Percentiles rank a stretch among this genome's conserved stretches.
These are phyloP conservation scores for Avena sativa DNA, from an alignment of 176 grass and related monocot genomes.

Conservation along the genomic window DNA sequence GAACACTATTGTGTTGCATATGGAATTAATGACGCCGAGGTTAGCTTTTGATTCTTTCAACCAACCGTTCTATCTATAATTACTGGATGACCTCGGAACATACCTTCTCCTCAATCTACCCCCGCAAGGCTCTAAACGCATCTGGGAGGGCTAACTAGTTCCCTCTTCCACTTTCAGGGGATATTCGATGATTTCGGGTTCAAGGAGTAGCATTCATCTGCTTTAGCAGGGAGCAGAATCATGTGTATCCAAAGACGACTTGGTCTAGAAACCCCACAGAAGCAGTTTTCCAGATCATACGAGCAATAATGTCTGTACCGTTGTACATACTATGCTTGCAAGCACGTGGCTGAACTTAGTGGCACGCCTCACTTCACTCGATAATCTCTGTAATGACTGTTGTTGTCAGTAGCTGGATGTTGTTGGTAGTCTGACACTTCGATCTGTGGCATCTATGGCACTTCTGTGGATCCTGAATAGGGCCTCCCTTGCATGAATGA, in stretches of 20 bases:
- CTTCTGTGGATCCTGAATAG: not conserved
- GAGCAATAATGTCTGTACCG: not conserved
- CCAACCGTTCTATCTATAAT: not conserved
- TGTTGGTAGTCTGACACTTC: not conserved
- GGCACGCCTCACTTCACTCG: not conserved
- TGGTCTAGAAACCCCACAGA: not conserved
- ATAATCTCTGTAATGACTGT: not conserved
- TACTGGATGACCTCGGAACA: not conserved
- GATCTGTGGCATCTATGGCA: not conserved
- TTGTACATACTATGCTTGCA: constrained; percentile 34
- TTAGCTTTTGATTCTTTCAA: constrained; percentile 36
- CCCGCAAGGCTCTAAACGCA: not conserved
- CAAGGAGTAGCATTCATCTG: constrained; percentile 21
- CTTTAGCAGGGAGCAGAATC: not conserved
- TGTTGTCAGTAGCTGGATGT: not conserved
- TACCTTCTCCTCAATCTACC: not conserved
- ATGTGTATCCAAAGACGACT: not conserved
- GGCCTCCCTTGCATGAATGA: not conserved
- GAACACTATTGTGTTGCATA: constrained; percentile 95
- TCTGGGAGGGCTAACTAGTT: not conserved
- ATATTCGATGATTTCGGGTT: constrained; percentile 68
- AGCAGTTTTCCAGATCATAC: not conserved
- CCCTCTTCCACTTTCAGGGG: constrained; percentile 51
- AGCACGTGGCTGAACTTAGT: not conserved
- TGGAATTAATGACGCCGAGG: constrained; percentile 82